A percentile compares a stretch with the other conserved stretches of the same genome.
phyloP scores from a whole-genome alignment of 768 basidiomycete genomes.

The Dacryopinax spathularia region DNA sequence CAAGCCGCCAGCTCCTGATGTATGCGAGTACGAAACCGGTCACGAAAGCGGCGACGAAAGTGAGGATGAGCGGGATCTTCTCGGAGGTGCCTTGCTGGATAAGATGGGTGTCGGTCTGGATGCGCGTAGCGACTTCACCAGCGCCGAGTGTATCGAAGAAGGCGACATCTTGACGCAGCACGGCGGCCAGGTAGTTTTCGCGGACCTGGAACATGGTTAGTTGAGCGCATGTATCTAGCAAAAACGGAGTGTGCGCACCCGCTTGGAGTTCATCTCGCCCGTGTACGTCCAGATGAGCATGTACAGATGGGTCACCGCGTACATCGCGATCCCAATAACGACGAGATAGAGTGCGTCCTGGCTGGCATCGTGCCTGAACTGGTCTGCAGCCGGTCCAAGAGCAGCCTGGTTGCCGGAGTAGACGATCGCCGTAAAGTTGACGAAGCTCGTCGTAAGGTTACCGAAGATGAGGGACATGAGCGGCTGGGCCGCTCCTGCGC shows the following conservation, averaged over 20 bases:
- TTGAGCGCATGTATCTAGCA: neutral
- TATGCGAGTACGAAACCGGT: conserved; percentile 28
- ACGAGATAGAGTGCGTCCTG: conserved; percentile 18
- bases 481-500: conserved; percentile 23
- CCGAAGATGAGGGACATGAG: conserved; percentile 28
- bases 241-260: conserved; percentile 12
- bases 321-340: conserved; percentile 26
- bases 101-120: conserved; percentile 26
- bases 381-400: conserved; percentile 8
- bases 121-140: conserved; percentile 33
- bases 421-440: conserved; percentile 18
- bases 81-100: conserved; percentile 31
- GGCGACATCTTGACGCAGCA: conserved; percentile 31
- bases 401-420: conserved; percentile 22
- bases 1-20: conserved; percentile 28
- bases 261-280: conserved; percentile 27
- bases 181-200: conserved; percentile 27
- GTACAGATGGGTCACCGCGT: conserved; percentile 22
- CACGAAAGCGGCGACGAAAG: conserved; percentile 24
- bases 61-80: conserved; percentile 21
- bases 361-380: conserved; percentile 10
- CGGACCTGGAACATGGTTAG: conserved; percentile 15
- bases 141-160: conserved; percentile 33
- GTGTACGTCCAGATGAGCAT: conserved; percentile 30
- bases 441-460: conserved; percentile 12